Evolutionary conservation across 2,329 filamentous ascomycete genomes (phyloP).

Genomic region (Talaromyces amestolkiae): DNA sequence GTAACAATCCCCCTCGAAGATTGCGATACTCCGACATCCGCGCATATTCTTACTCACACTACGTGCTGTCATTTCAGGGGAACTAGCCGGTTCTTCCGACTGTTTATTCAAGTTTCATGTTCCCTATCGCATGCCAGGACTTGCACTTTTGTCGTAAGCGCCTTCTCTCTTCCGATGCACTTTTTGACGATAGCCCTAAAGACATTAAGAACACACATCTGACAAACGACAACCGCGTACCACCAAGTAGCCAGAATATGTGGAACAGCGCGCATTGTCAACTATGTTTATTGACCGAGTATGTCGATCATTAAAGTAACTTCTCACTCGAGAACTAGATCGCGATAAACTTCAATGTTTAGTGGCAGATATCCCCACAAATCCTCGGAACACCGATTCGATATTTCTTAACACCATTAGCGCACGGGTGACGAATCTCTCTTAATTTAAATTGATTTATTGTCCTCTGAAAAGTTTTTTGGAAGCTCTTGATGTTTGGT

Average conservation of each 20-base stretch:
- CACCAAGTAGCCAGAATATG: not conserved
- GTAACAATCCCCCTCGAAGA: not conserved
- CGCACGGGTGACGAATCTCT: too few relatives aligned
- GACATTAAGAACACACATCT: not conserved
- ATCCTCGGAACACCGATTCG: conserved; percentile 3
- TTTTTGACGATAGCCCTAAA: not conserved
- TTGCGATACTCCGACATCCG: conserved; percentile 5
- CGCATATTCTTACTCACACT: not conserved
- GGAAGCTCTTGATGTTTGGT: not conserved
- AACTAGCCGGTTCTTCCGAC: not conserved
- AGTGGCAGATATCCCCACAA: not conserved
- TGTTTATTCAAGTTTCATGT: too few relatives aligned
- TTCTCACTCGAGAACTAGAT: not conserved
- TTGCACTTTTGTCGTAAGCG: too few relatives aligned
- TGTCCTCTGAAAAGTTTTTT: not conserved
- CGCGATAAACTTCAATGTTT: not conserved
- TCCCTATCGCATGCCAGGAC: too few relatives aligned
- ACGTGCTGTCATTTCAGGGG: not conserved
- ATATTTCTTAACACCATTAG: not conserved
- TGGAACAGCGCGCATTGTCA: not conserved
- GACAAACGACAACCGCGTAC: not conserved
- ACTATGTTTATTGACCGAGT: not conserved
- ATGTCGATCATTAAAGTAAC: not conserved
- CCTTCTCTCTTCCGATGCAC: too few relatives aligned
- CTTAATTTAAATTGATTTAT: not conserved